Percentiles rank a stretch among this genome's conserved stretches.
phyloP scores from a whole-genome alignment of 2,329 filamentous ascomycete genomes.

The Penicillium sp. region DNA sequence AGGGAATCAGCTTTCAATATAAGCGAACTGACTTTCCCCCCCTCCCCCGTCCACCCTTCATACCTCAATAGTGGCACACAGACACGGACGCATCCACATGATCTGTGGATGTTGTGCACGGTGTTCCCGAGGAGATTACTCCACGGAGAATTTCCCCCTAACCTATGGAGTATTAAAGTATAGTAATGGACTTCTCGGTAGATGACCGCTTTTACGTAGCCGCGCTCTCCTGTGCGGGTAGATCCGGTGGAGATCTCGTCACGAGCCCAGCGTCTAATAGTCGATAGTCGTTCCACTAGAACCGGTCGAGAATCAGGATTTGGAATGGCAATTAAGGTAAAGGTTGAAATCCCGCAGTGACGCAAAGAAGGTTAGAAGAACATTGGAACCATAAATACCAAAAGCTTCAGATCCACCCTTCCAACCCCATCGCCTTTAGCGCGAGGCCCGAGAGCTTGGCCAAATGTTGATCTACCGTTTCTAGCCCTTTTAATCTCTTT shows the following conservation, averaged over 20 bases:
- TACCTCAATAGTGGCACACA: too few relatives aligned
- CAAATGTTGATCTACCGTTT: constrained; percentile 19
- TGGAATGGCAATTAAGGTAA: neutral
- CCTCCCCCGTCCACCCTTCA: too few relatives aligned
- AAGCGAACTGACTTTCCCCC: constrained; percentile 2
- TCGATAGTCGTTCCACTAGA: neutral
- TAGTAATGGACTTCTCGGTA: neutral
- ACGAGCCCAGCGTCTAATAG: neutral
- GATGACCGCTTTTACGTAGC: neutral
- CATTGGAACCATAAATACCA: constrained; percentile 4
- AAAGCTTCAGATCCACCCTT: constrained; percentile 15
- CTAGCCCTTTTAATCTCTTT: constrained; percentile 11
- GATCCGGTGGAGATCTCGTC: neutral
- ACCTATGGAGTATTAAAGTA: too few relatives aligned
- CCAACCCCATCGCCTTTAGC: neutral
- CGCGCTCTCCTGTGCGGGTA: constrained; percentile 3
- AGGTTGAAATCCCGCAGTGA: neutral
- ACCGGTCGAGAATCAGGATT: neutral
- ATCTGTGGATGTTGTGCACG: neutral
- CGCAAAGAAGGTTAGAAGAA: constrained; percentile 12
- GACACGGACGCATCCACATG: neutral
- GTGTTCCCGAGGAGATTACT: too few relatives aligned
- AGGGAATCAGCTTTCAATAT: neutral
- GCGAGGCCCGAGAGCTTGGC: constrained; percentile 14
- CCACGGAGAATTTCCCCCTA: too few relatives aligned